Base-by-base conservation (phyloP, 2,329 filamentous ascomycete genomes). In the Trichoderma guizhouense region DNA sequence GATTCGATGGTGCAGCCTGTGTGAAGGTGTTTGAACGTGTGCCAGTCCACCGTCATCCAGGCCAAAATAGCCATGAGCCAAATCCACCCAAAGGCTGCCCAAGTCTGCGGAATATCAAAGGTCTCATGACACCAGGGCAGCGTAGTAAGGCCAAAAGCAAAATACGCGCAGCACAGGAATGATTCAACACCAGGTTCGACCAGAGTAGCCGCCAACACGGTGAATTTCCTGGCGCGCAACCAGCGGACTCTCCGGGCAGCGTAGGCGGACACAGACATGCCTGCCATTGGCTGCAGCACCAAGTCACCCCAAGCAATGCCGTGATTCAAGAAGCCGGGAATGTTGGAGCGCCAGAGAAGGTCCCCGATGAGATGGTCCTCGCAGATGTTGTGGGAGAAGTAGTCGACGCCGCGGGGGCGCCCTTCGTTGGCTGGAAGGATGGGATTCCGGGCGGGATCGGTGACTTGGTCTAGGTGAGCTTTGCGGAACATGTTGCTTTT, bases 401-500 rank as follows among this genome's bases (percentile, higher is more conserved):
- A 95, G 81, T 98, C 94, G 74, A 99, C 91, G 0, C 96, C 97
- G 0, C 79, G 79, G 83, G 90, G 79, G 76, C 86, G 80, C 77
- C 83, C 72, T 70, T 81, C 75, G 77, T 83, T 77, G 58, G 79
- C 76, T 73, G 80, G 77, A 75, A 84, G 80, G 74, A 83, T 76
- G 30, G 83, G 84, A 76, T 86, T 86, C 74, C 78, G 81, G 67
- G 79, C 64, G 43, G 87, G 80, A 77, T 87, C 81, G 36, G 90
- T 91, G 9, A 96, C 88, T 75, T 88, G 87, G 81, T 98, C 89
- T 43, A 99, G 89, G 77, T 99, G 95, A 0, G 93, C 93, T 73
- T 92, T 93, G 72, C 96, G 92, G 83, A 98, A 99, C 95, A 99
- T 98, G 83, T 97, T 98, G 78, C 94, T 97, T 84, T 99, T 99